These are phyloP conservation scores for Lunularia cruciata DNA, from an alignment of 225 moss, liverwort and hornwort species.

Conservation along the genomic window DNA sequence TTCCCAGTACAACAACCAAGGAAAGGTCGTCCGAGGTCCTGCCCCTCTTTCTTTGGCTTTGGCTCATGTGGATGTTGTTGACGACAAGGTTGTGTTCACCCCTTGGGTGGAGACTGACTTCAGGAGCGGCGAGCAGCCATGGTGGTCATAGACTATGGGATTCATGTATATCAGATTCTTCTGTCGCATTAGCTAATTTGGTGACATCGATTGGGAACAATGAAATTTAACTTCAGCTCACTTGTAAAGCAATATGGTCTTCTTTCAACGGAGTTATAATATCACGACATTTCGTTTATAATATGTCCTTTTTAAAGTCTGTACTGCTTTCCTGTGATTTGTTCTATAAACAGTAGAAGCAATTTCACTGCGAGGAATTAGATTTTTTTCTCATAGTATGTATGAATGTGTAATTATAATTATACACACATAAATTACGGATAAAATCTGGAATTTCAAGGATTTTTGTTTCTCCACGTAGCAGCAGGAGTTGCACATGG, in stretches of 20 bases:
- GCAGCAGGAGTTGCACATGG: too few species aligned
- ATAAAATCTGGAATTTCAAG: too few species aligned
- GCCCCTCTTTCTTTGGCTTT: conserved; percentile 84
- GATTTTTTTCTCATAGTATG: too few species aligned
- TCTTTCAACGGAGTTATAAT: conserved; percentile 11
- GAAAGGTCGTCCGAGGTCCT: conserved; percentile 73
- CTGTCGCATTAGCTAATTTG: conserved; percentile 8
- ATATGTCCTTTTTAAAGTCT: too few species aligned
- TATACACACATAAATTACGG: too few species aligned
- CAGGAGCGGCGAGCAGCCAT: conserved; percentile 74
- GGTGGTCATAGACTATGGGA: conserved; percentile 76
- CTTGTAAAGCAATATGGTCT: conserved; percentile 1
- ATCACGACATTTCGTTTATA: conserved; percentile 7
- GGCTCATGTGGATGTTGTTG: conserved; percentile 73
- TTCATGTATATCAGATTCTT: conserved; percentile 9
- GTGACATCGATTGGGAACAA: conserved; percentile 17
- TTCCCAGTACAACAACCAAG: conserved; percentile 81
- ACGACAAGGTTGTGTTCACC: conserved; percentile 67
- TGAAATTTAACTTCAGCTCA: conserved; percentile 2
- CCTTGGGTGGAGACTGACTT: conserved; percentile 77
- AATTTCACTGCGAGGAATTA: too few species aligned
- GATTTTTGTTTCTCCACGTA: too few species aligned
- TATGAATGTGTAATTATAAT: too few species aligned
- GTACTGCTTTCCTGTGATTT: too few species aligned
- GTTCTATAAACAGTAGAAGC: too few species aligned